phyloP scores from a whole-genome alignment of 2,329 filamentous ascomycete genomes.

The Diaporthe amygdali region DNA sequence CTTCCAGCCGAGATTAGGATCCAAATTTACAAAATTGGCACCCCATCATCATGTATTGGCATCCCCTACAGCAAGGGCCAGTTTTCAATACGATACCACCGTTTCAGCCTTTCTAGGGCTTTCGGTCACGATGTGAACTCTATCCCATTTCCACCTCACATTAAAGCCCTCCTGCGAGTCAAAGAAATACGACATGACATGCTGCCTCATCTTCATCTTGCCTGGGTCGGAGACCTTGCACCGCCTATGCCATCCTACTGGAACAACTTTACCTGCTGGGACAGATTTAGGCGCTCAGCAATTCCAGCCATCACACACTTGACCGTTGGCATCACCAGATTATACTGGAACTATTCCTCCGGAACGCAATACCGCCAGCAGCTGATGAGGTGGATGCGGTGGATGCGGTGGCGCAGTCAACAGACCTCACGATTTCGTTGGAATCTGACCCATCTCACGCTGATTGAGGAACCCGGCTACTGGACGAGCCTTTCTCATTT shows the following conservation, averaged over 20 bases:
- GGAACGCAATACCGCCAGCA: accelerated
- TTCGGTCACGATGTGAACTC: too few species aligned
- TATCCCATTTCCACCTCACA: not conserved
- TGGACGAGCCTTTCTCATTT: too few species aligned
- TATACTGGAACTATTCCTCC: not conserved
- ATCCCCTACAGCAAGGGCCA: not conserved
- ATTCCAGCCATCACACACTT: not conserved
- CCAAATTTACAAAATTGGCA: not conserved
- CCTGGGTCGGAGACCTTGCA: not conserved
- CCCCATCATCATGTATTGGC: not conserved
- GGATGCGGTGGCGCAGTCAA: not conserved
- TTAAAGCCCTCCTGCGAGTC: not conserved
- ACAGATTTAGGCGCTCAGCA: not conserved
- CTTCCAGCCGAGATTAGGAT: not conserved
- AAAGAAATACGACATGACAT: not conserved
- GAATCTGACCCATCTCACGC: not conserved
- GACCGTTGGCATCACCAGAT: not conserved
- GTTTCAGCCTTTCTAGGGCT: too few species aligned
- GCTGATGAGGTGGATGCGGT: not conserved
- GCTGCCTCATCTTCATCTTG: not conserved
- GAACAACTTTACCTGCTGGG: not conserved
- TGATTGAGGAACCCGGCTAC: too few species aligned
- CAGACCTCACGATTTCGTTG: not conserved
- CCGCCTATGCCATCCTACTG: not conserved
- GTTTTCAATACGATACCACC: too few species aligned